Conservation (phyloP, 345 rosid genomes). For the Pelargonium nanum region DNA sequence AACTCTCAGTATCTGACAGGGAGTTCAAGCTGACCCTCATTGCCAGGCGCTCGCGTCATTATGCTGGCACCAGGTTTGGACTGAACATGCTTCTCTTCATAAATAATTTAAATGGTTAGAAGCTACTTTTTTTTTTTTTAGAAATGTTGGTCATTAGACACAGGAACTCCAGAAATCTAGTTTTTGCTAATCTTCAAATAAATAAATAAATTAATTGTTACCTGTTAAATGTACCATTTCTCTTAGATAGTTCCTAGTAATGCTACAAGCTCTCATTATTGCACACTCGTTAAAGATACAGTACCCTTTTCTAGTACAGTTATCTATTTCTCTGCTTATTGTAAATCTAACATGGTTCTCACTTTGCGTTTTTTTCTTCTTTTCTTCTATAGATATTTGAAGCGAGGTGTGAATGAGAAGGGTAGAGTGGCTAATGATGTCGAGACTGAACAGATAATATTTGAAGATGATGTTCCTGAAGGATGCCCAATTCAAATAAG, state of each 20-base stretch:
- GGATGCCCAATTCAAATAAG: constrained; percentile 57
- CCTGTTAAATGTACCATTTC: too few species aligned
- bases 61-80: constrained; percentile 91
- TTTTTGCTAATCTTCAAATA: too few species aligned
- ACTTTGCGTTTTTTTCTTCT: constrained; percentile 10
- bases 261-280: background rate
- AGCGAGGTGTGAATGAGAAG: constrained; percentile 92
- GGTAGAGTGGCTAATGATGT: constrained; percentile 99
- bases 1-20: constrained; percentile 45
- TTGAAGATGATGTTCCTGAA: constrained; percentile 74
- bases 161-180: background rate
- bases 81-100: background rate
- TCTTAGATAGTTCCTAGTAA: too few species aligned
- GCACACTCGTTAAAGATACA: background rate
- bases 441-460: constrained; percentile 90
- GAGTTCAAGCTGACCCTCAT: constrained; percentile 64
- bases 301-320: background rate
- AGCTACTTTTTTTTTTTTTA: too few species aligned
- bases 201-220: too few species aligned
- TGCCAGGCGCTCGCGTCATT: constrained; percentile 86
- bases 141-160: too few species aligned
- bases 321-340: too few species aligned
- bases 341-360: background rate
- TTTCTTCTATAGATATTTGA: constrained; percentile 49
- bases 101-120: background rate